Base-by-base conservation (phyloP, 176 grass and related monocot genomes). In the Carex parvula region DNA sequence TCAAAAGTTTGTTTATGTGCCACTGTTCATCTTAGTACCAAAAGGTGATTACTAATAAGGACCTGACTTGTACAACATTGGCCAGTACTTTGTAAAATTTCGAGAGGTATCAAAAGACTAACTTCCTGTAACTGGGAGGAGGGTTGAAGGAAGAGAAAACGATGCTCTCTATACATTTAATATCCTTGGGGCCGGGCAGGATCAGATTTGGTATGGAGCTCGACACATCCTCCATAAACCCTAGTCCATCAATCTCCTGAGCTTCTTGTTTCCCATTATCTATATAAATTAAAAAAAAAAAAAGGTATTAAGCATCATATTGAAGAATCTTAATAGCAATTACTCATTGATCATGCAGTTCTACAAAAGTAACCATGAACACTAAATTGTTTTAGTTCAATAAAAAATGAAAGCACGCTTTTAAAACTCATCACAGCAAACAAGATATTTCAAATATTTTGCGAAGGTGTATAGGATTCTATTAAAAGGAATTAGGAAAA, bases 81-180 rank as follows among this genome's bases (percentile, higher is more conserved):
- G 13, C 13, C 26, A 56, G 24, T 29, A 78, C 54, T 48, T 57
- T 33, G 6, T 7, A 56, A 17, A 75, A 26, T 55, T 52, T 55
- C 13, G 56, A 77, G 73, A 60, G 11, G 54, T 55, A 57, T 80
- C 46, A 46, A 54, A 60, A 81, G 5, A 85, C 48, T 85, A 86
- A 97, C 97, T 91, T 93, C 78, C 97, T 93, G 79, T 94, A 90
- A 89, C 84, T 94, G 14, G 97, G 97, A 18, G 97, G 97, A 94
- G 97, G 97, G 76, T 99, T 99, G 57, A 99, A 94, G 56, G 93
- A 95, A 46, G 93, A 99, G 89, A 94, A 95, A 84, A 96, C 79
- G 42, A 99, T 89, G 88, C 86, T 90, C 11, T 90, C 97, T 6
- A 96, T 61, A 15, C 97, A 96, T 87, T 92, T 95, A 79, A 99